Evolutionary conservation across 768 basidiomycete genomes (phyloP).

Genomic region (Hysterangium stoloniferum): DNA sequence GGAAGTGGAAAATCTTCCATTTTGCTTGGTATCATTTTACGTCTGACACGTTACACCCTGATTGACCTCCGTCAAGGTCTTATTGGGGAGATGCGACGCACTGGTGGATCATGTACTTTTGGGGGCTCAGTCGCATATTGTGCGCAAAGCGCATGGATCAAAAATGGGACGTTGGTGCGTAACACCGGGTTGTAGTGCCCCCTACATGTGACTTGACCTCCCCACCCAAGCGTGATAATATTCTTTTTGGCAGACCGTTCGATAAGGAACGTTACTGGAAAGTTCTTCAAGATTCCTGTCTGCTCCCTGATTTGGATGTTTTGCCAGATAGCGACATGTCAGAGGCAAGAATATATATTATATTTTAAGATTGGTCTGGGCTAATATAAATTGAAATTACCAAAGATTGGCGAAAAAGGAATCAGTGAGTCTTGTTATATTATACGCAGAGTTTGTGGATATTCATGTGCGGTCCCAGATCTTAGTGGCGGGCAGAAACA

Average conservation of each 20-base stretch:
- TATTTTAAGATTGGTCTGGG: not conserved
- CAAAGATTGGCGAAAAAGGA: constrained; percentile 64
- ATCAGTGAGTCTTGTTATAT: constrained; percentile 34
- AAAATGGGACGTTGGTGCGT: constrained; percentile 54
- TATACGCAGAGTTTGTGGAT: not conserved
- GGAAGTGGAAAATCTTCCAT: constrained; percentile 50
- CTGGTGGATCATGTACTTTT: constrained; percentile 45
- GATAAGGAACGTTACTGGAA: constrained; percentile 62
- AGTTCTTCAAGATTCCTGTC: constrained; percentile 47
- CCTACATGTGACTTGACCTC: not conserved
- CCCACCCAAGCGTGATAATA: constrained; percentile 46
- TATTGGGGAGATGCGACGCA: constrained; percentile 61
- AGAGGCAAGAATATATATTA: constrained; percentile 36
- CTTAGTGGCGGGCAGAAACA: constrained; percentile 57
- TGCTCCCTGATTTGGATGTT: constrained; percentile 56
- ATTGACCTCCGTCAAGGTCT: constrained; percentile 48
- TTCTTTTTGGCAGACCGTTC: constrained; percentile 57
- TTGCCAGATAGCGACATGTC: constrained; percentile 67
- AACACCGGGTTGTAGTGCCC: not conserved
- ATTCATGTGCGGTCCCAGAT: constrained; percentile 18
- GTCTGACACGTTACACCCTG: constrained; percentile 20
- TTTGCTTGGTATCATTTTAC: constrained; percentile 18
- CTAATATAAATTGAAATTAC: not conserved
- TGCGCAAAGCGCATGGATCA: constrained; percentile 72
- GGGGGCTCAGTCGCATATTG: constrained; percentile 64